phyloP scores from a whole-genome alignment of 495 filamentous ascomycete species.

The Penicillium roqueforti region DNA sequence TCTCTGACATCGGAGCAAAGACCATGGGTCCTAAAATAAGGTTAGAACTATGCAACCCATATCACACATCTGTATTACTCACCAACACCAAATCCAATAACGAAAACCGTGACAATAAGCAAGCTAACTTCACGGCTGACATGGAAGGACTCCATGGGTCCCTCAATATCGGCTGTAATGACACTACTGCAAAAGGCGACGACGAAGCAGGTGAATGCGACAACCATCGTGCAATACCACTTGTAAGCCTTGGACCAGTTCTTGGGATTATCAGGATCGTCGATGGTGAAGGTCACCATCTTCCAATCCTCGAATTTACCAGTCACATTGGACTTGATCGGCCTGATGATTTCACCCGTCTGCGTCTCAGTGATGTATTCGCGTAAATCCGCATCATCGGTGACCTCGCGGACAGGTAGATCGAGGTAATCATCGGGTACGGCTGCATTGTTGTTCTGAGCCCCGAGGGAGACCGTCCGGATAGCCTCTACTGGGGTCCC shows the following conservation, averaged over 20 bases:
- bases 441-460: neutral
- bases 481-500: slow-evolving; percentile 11
- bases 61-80: slow-evolving; percentile 15
- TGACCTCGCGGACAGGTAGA: slow-evolving; percentile 62
- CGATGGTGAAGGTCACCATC: slow-evolving; percentile 65
- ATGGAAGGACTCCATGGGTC: slow-evolving; percentile 55
- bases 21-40: slow-evolving; percentile 58
- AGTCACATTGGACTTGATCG: slow-evolving; percentile 46
- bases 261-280: slow-evolving; percentile 57
- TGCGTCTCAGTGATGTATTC: slow-evolving; percentile 62
- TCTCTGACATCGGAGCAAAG: slow-evolving; percentile 74
- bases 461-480: slow-evolving; percentile 22
- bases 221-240: slow-evolving; percentile 63
- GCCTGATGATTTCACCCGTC: slow-evolving; percentile 56
- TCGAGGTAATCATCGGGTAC: slow-evolving; percentile 35
- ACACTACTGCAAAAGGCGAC: slow-evolving; percentile 60
- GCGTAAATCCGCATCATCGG: slow-evolving; percentile 52
- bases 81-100: slow-evolving; percentile 75
- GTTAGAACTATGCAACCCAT: slow-evolving; percentile 11
- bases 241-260: slow-evolving; percentile 57
- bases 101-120: slow-evolving; percentile 67
- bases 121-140: slow-evolving; percentile 64
- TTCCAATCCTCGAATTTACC: slow-evolving; percentile 58
- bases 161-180: slow-evolving; percentile 62
- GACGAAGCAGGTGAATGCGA: slow-evolving; percentile 60